Evolutionary conservation across 2,329 filamentous ascomycete genomes (phyloP).

Genomic region (Cladophialophora bantiana): DNA sequence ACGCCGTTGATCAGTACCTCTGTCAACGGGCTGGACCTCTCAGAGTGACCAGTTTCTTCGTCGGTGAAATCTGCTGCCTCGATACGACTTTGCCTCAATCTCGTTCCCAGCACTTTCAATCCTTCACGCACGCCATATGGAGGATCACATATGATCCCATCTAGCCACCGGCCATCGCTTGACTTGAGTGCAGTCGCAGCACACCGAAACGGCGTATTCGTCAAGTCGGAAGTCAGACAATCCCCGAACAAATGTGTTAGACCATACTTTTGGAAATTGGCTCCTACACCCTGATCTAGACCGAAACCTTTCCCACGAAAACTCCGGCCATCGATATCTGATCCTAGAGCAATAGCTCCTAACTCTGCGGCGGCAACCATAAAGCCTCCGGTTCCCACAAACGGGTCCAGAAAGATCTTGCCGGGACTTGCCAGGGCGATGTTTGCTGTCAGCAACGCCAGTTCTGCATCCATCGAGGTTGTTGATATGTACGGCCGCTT

Average conservation of each 20-base stretch:
- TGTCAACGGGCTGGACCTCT: conserved; percentile 9
- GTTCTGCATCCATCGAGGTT: conserved; percentile 95
- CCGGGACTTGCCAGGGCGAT: conserved; percentile 82
- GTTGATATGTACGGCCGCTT: conserved; percentile 93
- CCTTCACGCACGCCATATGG: conserved; percentile 96
- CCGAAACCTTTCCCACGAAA: conserved; percentile 69
- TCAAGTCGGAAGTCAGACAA: conserved; percentile 84
- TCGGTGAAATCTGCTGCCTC: conserved; percentile 8
- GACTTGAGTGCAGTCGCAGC: conserved; percentile 42
- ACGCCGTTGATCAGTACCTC: conserved; percentile 68
- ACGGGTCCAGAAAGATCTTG: conserved; percentile 91
- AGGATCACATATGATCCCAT: conserved; percentile 93
- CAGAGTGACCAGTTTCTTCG: not conserved
- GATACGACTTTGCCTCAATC: conserved; percentile 59
- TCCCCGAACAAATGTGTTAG: conserved; percentile 72
- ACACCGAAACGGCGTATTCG: conserved; percentile 77
- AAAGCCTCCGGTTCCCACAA: conserved; percentile 94
- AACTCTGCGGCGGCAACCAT: conserved; percentile 89
- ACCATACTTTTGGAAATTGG: conserved; percentile 87
- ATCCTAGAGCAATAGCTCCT: conserved; percentile 81
- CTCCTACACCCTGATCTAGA: conserved; percentile 53
- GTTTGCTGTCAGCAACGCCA: conserved; percentile 90
- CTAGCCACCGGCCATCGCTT: conserved; percentile 64
- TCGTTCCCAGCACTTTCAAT: conserved; percentile 79
- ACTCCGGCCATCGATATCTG: conserved; percentile 90